Base-by-base conservation (phyloP, 192 early-diverging fungal genomes). In the Jimgerdemannia lactiflua region DNA sequence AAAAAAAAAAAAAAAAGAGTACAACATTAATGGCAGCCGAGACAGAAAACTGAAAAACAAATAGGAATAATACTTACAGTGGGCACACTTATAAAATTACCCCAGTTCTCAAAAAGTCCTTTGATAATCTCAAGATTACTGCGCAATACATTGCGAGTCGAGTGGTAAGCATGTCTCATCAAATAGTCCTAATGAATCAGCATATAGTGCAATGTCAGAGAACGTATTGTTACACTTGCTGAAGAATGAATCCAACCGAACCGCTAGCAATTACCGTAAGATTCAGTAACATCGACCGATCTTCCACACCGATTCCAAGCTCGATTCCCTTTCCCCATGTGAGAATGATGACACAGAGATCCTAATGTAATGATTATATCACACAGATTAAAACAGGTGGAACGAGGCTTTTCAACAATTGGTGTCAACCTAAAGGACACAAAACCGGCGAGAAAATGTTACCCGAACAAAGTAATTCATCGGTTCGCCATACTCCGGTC, bases 401-500 rank as follows among this genome's bases (percentile, higher is more conserved):
- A 73, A 69, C 7, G 9, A 44, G 66, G 66, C 1, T 65, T 3
- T 39, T 20, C 10, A 71, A n/a, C n/a, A n/a, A n/a, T n/a, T n/a
- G n/a, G n/a, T n/a, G n/a, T 71, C 14, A 43, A 7, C n/a, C 29
- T 73, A 9, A 67, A 66, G 29, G 8, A 39, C 67, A 65, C 11
- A 14, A 49, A 54, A 4, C 18, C 8, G 17, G 14, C 44, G 19
- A 70, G 39, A 3, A 18, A 6, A 8, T 67, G 78, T 72, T 80
- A 92, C 91, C 72, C 90, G 89, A 71, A 93, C 84, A 84, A 89
- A 92, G 72, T 91, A 91, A 65, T 90, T 92, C 75, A 94, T 87
- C 7, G 89, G 81, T 29, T 84, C 79, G 39, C 87, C 89, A 80
- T 85, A 92, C 18, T 65, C 44, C 8, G 82, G 76, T 10, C 86